These are phyloP conservation scores for Oleoguttula mirabilis DNA, from an alignment of 495 filamentous ascomycete species.

Conservation along the genomic window DNA sequence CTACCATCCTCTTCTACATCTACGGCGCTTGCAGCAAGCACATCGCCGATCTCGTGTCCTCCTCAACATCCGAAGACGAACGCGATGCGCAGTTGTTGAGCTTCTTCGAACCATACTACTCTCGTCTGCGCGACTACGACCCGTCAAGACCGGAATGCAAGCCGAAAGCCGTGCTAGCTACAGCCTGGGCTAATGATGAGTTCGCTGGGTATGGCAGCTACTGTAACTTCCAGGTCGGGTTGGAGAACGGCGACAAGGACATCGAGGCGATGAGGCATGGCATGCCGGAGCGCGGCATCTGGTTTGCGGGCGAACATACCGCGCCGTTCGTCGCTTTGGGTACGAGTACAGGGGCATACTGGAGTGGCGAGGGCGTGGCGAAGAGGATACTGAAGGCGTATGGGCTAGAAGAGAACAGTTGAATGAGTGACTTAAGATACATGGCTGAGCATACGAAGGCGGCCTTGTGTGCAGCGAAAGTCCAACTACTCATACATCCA, in stretches of 20 bases:
- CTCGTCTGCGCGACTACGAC: slow-evolving; percentile 55
- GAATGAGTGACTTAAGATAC: too few relatives aligned
- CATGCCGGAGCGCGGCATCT: slow-evolving; percentile 55
- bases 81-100: slow-evolving; percentile 35
- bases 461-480: too few relatives aligned
- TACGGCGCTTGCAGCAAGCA: slow-evolving; percentile 50
- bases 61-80: slow-evolving; percentile 32
- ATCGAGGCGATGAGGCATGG: slow-evolving; percentile 63
- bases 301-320: slow-evolving; percentile 93
- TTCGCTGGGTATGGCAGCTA: slow-evolving; percentile 86
- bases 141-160: slow-evolving; percentile 41
- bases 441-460: too few relatives aligned
- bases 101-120: slow-evolving; percentile 70
- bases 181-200: slow-evolving; percentile 71
- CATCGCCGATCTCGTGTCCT: slow-evolving; percentile 39
- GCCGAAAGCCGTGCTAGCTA: slow-evolving; percentile 52
- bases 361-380: slow-evolving; percentile 76
- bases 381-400: slow-evolving; percentile 42
- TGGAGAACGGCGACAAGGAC: slow-evolving; percentile 59
- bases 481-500: too few relatives aligned
- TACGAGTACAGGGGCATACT: slow-evolving; percentile 81
- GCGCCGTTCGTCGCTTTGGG: slow-evolving; percentile 80
- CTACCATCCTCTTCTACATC: slow-evolving; percentile 87
- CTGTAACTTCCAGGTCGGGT: slow-evolving; percentile 71
- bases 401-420: too few relatives aligned